These are phyloP conservation scores for Candida awuae DNA, from an alignment of 805 yeast genomes.

Conservation along the genomic window DNA sequence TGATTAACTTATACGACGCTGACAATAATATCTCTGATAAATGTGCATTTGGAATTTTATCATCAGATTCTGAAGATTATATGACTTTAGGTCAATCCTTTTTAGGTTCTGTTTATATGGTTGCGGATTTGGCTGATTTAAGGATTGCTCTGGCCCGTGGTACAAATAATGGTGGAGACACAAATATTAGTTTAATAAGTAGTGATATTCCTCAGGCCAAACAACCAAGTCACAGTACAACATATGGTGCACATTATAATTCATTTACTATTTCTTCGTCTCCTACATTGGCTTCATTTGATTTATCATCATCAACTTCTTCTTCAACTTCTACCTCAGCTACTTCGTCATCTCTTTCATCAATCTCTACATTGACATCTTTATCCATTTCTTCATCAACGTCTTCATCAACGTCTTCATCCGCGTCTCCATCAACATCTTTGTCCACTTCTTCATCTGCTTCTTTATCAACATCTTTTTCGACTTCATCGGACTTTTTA, in stretches of 20 bases:
- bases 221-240: slow-evolving; percentile 2
- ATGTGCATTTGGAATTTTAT: slow-evolving; percentile 40
- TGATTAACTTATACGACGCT: slow-evolving; percentile 15
- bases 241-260: slow-evolving; percentile 10
- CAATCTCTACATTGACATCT: neutral
- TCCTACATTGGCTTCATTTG: slow-evolving; percentile 6
- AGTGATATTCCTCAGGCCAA: slow-evolving; percentile 27
- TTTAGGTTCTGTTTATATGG: slow-evolving; percentile 44
- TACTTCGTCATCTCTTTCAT: neutral
- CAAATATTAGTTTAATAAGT: slow-evolving; percentile 32
- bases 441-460: neutral
- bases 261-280: slow-evolving; percentile 6
- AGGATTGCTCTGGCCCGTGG: slow-evolving; percentile 43
- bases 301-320: neutral
- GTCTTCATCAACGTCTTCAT: neutral
- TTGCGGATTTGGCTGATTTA: slow-evolving; percentile 43
- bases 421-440: neutral
- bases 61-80: slow-evolving; percentile 28
- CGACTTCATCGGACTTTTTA: neutral
- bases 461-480: neutral
- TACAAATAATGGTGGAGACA: slow-evolving; percentile 23
- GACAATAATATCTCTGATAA: slow-evolving; percentile 20
- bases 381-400: neutral
- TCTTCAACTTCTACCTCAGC: neutral
- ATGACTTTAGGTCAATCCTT: slow-evolving; percentile 46